Evolutionary conservation across 176 grass and related monocot genomes (phyloP).

Genomic region (Rhynchospora breviuscula): DNA sequence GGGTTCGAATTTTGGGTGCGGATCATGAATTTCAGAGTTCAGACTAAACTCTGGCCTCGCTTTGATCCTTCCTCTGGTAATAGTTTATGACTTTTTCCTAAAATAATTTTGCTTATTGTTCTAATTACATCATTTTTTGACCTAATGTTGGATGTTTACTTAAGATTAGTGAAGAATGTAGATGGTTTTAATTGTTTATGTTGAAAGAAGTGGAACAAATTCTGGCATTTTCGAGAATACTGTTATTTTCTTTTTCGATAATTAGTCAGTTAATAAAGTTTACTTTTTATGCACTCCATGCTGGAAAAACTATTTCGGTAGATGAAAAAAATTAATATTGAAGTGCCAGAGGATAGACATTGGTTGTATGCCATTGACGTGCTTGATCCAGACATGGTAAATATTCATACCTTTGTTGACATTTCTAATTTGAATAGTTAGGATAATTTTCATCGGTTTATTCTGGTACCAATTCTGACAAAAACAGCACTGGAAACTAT

Average conservation of each 20-base stretch:
- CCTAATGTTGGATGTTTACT: background rate
- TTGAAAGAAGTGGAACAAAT: background rate
- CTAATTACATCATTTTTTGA: background rate
- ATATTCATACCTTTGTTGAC: background rate
- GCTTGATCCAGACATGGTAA: constrained; percentile 83
- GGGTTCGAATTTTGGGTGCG: constrained; percentile 71
- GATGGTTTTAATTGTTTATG: too few relatives aligned
- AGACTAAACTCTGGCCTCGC: constrained; percentile 58
- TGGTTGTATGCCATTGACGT: constrained; percentile 89
- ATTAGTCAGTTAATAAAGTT: background rate
- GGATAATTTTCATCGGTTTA: background rate
- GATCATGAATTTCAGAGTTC: constrained; percentile 72
- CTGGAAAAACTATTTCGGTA: constrained; percentile 85
- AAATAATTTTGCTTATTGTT: background rate
- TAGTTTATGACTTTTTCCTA: background rate
- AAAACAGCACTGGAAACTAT: background rate
- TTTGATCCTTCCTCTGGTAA: constrained; percentile 69
- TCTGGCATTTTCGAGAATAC: background rate
- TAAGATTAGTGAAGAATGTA: background rate
- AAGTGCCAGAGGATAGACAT: constrained; percentile 79
- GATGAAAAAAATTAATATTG: constrained; percentile 57
- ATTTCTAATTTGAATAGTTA: background rate
- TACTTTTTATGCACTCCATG: background rate
- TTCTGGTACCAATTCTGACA: background rate
- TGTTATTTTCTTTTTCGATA: background rate